Percentiles rank a stretch among this genome's conserved stretches.
Conservation (phyloP, 148 eudicot species). For the Oxyria digyna region DNA sequence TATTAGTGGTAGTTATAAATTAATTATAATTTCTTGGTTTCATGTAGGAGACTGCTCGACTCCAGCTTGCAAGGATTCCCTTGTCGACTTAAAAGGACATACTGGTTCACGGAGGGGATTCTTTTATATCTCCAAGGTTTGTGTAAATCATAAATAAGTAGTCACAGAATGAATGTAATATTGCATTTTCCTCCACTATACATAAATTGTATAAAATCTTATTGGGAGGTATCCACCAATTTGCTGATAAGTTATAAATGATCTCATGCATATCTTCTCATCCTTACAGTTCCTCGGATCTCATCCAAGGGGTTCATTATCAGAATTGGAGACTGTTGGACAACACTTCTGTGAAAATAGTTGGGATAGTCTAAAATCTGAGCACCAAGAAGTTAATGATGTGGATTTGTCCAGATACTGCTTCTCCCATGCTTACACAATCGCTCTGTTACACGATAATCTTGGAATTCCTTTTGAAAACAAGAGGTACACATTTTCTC, state of each 20-base stretch:
- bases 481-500: slow-evolving; percentile 19
- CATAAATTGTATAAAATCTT: background rate
- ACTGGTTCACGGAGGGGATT: slow-evolving; percentile 22
- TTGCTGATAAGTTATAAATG: background rate
- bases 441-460: slow-evolving; percentile 21
- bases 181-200: background rate
- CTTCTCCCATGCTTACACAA: slow-evolving; percentile 30
- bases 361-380: slow-evolving; percentile 20
- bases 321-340: slow-evolving; percentile 26
- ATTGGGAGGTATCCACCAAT: background rate
- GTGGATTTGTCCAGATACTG: slow-evolving; percentile 24
- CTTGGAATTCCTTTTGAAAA: slow-evolving; percentile 21
- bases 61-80: slow-evolving; percentile 23
- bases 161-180: background rate
- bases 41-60: slow-evolving; percentile 22
- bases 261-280: slow-evolving; percentile 3
- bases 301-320: slow-evolving; percentile 22
- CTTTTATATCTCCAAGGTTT: slow-evolving; percentile 31
- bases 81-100: slow-evolving; percentile 18
- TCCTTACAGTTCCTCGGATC: slow-evolving; percentile 26
- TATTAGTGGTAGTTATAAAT: background rate
- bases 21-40: background rate
- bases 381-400: slow-evolving; percentile 19
- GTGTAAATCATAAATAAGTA: background rate
- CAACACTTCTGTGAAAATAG: slow-evolving; percentile 28